These are phyloP conservation scores for Daedaleopsis sinensis DNA, from an alignment of 768 basidiomycete species.

Conservation along the genomic window DNA sequence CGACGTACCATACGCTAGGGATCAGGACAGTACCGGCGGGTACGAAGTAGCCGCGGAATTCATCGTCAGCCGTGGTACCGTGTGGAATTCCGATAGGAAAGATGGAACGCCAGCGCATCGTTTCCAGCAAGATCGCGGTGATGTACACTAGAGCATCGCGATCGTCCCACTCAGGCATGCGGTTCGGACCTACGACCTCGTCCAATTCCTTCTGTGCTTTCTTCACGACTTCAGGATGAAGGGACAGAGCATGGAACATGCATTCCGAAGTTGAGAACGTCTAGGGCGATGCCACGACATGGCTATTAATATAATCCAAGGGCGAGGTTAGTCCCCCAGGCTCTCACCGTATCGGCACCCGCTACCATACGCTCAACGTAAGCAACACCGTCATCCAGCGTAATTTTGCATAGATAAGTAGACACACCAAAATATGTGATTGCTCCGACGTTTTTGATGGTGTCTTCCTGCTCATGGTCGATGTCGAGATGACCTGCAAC, in stretches of 20 bases:
- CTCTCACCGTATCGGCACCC: constrained; percentile 1
- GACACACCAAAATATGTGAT: not conserved
- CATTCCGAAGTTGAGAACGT: constrained; percentile 20
- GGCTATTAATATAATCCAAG: not conserved
- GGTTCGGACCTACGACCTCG: constrained; percentile 49
- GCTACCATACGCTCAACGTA: not conserved
- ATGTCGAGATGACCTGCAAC: not conserved
- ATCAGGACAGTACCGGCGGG: constrained; percentile 31
- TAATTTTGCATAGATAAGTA: no score
- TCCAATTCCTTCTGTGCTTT: constrained; percentile 69
- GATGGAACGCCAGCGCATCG: constrained; percentile 53
- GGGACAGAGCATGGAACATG: constrained; percentile 7
- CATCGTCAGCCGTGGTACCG: constrained; percentile 7
- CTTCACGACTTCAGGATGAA: constrained; percentile 23
- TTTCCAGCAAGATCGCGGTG: constrained; percentile 54
- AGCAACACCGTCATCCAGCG: no score
- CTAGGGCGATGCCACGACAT: constrained; percentile 7
- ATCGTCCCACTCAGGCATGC: constrained; percentile 60
- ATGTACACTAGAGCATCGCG: constrained; percentile 26
- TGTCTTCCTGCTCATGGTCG: not conserved
- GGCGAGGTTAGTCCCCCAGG: not conserved
- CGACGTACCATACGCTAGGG: constrained; percentile 17
- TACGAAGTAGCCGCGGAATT: constrained; percentile 12
- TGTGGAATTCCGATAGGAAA: constrained; percentile 34
- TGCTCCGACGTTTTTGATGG: not conserved